Base-by-base conservation (phyloP, 2,329 filamentous ascomycete species). In the Claviceps africana region DNA sequence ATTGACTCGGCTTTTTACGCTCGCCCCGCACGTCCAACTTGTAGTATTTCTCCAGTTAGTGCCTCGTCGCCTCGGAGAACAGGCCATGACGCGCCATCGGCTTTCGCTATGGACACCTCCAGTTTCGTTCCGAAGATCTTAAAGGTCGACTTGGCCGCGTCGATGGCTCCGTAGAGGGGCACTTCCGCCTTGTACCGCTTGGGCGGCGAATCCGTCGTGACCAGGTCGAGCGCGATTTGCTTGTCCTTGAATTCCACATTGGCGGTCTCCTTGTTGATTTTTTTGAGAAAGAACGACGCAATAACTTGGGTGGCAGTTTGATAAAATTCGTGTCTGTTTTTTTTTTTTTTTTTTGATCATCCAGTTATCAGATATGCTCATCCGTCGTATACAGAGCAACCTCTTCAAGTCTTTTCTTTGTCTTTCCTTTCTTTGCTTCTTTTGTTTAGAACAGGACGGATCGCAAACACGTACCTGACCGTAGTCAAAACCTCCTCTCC, bases 281-380 rank as follows among this genome's bases (percentile, higher is more conserved):
- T 97, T 75, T 97, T 98, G 51, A 97, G 77, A 71, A 95, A 98
- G 59, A 96, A 85, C 9, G 87, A 93, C 2, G 86, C 90, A 58
- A 94, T 95, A 53, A 97, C 87, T 15, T 81, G 82, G 13, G 80
- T 79, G 2, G 85, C 74, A 1, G 93, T 97, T 69, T 98, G 93
- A 71, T 98, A 98, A 70, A 91, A 98, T 69, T 98, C 93, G 64
- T 86, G 82, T 54, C 69, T 68, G 45, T 22, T 43, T n/a, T n/a
- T n/a, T n/a, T n/a, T n/a, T n/a, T n/a, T n/a, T n/a, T n/a, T n/a
- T n/a, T 21, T 47, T 19, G 13, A 22, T 30, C 37, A 30, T 17
- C 2, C 8, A 10, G 21, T 15, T 50, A 19, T 50, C 11, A 50
- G 48, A 28, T 21, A 31, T 45, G n/a, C 4, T 40, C 9, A 4